Evolutionary conservation across 1,284 basidiomycete species (phyloP).

Genomic region (Apiotrichum akiyoshidainum): DNA sequence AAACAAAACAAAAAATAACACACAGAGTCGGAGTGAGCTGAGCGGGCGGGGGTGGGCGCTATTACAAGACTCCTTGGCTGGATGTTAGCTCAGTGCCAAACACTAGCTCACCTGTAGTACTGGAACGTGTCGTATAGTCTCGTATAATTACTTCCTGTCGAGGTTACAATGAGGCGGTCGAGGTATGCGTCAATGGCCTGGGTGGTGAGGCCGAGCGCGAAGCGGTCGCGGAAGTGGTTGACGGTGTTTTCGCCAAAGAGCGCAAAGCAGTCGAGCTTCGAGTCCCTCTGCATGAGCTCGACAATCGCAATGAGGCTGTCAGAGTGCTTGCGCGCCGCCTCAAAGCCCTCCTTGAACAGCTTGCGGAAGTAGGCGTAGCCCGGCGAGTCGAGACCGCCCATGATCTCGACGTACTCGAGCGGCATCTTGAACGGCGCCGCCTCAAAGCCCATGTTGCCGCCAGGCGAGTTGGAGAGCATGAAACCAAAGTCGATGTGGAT

Average conservation of each 20-base stretch:
- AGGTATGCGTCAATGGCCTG: conserved; percentile 83
- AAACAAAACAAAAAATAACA: too few relatives aligned
- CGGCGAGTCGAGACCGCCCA: conserved; percentile 78
- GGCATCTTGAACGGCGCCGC: conserved; percentile 98
- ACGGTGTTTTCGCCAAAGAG: conserved; percentile 89
- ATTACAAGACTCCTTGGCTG: conserved; percentile 4
- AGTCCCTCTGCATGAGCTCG: conserved; percentile 96
- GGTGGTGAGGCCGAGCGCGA: conserved; percentile 86
- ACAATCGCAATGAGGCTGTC: conserved; percentile 94
- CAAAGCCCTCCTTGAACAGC: conserved; percentile 89
- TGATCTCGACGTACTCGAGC: conserved; percentile 89
- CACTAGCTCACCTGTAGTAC: conserved; percentile 35
- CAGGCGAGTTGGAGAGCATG: conserved; percentile 91
- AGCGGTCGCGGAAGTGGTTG: conserved; percentile 80
- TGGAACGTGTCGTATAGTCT: conserved; percentile 78
- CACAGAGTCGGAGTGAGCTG: too few relatives aligned
- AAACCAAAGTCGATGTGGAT: conserved; percentile 95
- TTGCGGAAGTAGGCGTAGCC: conserved; percentile 80
- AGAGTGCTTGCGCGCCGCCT: conserved; percentile 90
- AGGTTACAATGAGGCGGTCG: conserved; percentile 79
- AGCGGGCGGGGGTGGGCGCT: neutral
- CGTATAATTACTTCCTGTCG: conserved; percentile 87
- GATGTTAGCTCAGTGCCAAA: neutral
- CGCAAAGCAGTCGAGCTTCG: conserved; percentile 85
- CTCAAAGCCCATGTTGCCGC: conserved; percentile 94